These are phyloP conservation scores for Marasmius sp. DNA, from an alignment of 1,284 basidiomycete genomes.

Conservation along the genomic window DNA sequence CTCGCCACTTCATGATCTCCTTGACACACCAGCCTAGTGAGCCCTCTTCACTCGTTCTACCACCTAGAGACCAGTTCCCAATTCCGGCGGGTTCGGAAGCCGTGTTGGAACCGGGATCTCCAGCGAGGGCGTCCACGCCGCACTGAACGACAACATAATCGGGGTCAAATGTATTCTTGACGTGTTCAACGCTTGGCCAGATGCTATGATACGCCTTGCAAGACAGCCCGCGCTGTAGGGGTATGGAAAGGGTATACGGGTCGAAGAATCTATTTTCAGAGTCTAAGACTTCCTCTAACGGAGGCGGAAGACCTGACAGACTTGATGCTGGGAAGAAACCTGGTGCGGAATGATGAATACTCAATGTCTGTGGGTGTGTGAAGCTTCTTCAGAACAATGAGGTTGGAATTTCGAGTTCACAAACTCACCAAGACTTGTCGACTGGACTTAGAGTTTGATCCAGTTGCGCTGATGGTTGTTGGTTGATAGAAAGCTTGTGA, in stretches of 20 bases:
- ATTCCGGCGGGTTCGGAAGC: slow-evolving; percentile 26
- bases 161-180: slow-evolving; percentile 67
- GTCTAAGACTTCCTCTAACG: slow-evolving; percentile 6
- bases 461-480: slow-evolving; percentile 28
- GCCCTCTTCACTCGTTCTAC: slow-evolving; percentile 37
- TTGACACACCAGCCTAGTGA: slow-evolving; percentile 72
- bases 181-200: slow-evolving; percentile 62
- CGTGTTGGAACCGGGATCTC: slow-evolving; percentile 64
- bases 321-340: slow-evolving; percentile 81
- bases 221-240: slow-evolving; percentile 69
- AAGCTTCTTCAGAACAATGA: not conserved
- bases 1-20: slow-evolving; percentile 58
- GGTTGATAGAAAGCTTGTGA: slow-evolving; percentile 69
- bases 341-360: slow-evolving; percentile 78
- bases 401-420: not conserved
- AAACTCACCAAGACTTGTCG: slow-evolving; percentile 56
- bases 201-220: slow-evolving; percentile 58
- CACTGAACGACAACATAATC: slow-evolving; percentile 85
- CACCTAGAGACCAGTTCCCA: slow-evolving; percentile 76
- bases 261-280: slow-evolving; percentile 39
- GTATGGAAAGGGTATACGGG: slow-evolving; percentile 77
- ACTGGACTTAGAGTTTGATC: not conserved
- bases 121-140: slow-evolving; percentile 83
- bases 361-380: slow-evolving; percentile 58
- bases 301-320: slow-evolving; percentile 49